phyloP scores from a whole-genome alignment of 768 basidiomycete genomes.

The Macrolepiota dolichaula region DNA sequence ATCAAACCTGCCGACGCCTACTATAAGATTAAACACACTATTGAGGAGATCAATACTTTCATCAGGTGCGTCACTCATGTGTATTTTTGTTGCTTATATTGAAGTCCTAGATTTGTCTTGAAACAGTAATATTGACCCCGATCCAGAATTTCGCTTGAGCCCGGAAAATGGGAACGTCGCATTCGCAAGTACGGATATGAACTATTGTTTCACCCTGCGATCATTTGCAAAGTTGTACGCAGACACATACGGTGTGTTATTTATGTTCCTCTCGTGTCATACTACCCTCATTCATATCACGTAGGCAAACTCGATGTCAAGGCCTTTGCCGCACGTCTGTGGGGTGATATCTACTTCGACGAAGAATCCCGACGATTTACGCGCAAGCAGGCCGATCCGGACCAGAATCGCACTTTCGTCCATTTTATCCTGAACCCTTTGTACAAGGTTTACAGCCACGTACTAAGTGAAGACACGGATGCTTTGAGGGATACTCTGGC shows the following conservation, averaged over 20 bases:
- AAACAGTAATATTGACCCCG: conserved; percentile 75
- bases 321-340: conserved; percentile 85
- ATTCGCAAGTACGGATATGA: conserved; percentile 96
- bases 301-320: conserved; percentile 79
- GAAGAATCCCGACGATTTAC: conserved; percentile 83
- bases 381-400: conserved; percentile 77
- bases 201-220: conserved; percentile 92
- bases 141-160: conserved; percentile 83
- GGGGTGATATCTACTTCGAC: conserved; percentile 98
- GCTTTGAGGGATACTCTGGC: conserved; percentile 75
- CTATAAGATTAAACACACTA: conserved; percentile 98
- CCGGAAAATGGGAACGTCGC: conserved; percentile 97
- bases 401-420: conserved; percentile 82
- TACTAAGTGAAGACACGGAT: conserved; percentile 93
- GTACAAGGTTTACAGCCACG: conserved; percentile 96
- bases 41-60: conserved; percentile 96
- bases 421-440: conserved; percentile 95
- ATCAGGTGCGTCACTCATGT: conserved; percentile 62
- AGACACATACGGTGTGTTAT: conserved; percentile 76
- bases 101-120: conserved; percentile 5
- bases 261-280: neutral
- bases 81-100: neutral
- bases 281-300: neutral
- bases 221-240: conserved; percentile 98
- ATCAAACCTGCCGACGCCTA: conserved; percentile 96